Evolutionary conservation across 208 protist genomes (phyloP).

Genomic region (Endotrypanum monterogeii): DNA sequence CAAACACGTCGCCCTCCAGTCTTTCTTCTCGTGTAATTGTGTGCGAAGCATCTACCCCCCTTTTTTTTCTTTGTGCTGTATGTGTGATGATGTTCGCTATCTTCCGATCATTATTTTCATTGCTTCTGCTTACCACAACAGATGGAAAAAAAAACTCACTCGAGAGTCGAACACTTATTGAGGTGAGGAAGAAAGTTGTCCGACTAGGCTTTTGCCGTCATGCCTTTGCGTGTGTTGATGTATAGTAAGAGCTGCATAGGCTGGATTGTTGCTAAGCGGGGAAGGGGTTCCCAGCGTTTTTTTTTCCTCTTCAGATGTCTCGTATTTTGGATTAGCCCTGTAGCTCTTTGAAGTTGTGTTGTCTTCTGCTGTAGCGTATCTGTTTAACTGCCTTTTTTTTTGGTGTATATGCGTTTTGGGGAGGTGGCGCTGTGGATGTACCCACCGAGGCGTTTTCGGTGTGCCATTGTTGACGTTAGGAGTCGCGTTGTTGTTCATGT

Average conservation of each 20-base stretch:
- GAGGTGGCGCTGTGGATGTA: neutral
- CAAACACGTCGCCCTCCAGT: neutral
- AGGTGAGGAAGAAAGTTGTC: neutral
- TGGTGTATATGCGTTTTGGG: neutral
- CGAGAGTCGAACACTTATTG: neutral
- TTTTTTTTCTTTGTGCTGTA: neutral
- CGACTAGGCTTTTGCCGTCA: neutral
- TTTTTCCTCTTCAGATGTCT: too few relatives aligned
- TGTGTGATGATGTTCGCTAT: neutral
- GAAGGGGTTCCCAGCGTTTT: too few relatives aligned
- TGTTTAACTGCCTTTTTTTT: neutral
- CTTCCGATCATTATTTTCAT: neutral
- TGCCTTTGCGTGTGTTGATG: constrained; percentile 8
- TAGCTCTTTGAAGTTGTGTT: neutral
- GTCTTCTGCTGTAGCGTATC: neutral
- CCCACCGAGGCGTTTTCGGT: neutral
- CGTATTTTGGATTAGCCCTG: too few relatives aligned
- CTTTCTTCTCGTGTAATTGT: neutral
- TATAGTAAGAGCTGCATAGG: neutral
- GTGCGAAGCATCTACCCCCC: too few relatives aligned
- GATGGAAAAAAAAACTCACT: neutral
- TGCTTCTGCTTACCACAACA: neutral
- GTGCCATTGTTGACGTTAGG: neutral
- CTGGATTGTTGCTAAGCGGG: too few relatives aligned
- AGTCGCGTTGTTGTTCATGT: neutral